phyloP scores from a whole-genome alignment of 2,329 filamentous ascomycete species.

The Trichoderma aggressivum region DNA sequence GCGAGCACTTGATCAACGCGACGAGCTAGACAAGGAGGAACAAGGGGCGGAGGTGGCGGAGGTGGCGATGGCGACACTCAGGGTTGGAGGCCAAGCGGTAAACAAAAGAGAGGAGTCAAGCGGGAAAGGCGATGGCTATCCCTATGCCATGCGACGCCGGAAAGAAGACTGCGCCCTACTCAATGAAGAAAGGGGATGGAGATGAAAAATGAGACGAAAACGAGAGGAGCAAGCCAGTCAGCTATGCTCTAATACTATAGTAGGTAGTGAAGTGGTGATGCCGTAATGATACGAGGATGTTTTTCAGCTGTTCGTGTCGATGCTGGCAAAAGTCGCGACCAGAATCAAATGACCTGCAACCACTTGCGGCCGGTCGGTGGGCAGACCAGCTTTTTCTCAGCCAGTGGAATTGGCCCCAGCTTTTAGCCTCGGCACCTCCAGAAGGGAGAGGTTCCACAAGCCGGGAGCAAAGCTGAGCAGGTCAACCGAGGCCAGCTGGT shows the following conservation, averaged over 20 bases:
- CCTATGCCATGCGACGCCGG: neutral
- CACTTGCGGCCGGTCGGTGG: slow-evolving; percentile 9
- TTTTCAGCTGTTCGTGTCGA: neutral
- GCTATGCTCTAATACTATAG: neutral
- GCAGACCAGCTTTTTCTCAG: slow-evolving; percentile 6
- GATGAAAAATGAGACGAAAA: neutral
- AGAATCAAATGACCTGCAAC: slow-evolving; percentile 1
- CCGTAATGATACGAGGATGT: neutral
- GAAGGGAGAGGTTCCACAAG: slow-evolving; percentile 6
- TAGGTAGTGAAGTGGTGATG: too few species aligned
- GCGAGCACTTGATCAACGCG: slow-evolving; percentile 16
- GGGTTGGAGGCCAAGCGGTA: neutral
- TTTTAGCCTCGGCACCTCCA: slow-evolving; percentile 13
- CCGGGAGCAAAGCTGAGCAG: slow-evolving; percentile 8
- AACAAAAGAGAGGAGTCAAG: neutral
- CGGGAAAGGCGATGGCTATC: neutral
- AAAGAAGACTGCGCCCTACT: neutral
- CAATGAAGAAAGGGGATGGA: neutral
- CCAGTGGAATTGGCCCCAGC: neutral
- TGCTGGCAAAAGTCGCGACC: neutral
- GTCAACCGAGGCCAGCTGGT: slow-evolving; percentile 22
- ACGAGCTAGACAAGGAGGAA: neutral
- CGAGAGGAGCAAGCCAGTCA: neutral
- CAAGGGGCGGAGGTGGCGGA: neutral
- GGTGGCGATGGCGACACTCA: neutral